These are phyloP conservation scores for Sicyos baderoa DNA, from an alignment of 306 rosid genomes.

Conservation along the genomic window DNA sequence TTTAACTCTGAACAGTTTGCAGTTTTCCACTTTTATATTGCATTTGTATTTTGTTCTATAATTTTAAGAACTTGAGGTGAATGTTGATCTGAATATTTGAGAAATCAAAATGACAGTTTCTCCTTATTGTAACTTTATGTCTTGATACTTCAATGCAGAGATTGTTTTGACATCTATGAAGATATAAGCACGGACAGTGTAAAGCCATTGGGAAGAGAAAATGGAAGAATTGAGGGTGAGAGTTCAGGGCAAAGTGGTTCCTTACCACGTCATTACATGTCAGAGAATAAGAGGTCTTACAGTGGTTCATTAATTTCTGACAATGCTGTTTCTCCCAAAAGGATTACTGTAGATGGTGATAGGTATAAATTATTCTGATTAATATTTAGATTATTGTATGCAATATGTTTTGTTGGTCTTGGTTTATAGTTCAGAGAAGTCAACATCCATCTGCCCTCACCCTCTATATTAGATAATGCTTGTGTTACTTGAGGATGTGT, in stretches of 20 bases:
- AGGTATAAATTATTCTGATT: slow-evolving; percentile 15
- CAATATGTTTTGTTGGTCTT: not conserved
- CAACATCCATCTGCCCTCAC: not conserved
- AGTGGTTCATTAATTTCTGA: slow-evolving; percentile 21
- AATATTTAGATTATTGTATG: not conserved
- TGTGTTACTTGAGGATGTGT: not conserved
- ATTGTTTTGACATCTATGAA: slow-evolving; percentile 25
- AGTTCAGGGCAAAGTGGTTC: slow-evolving; percentile 36
- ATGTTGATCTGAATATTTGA: not conserved
- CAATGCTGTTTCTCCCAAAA: slow-evolving; percentile 17
- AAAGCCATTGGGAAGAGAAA: slow-evolving; percentile 26
- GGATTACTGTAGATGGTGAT: slow-evolving; percentile 15
- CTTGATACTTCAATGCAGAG: slow-evolving; percentile 16
- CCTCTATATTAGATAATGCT: not conserved
- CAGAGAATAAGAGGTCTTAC: slow-evolving; percentile 16
- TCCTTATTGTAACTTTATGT: not conserved
- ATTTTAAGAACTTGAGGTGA: not conserved
- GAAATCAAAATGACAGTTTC: too few species aligned
- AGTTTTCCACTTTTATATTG: not conserved
- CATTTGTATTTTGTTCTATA: not conserved
- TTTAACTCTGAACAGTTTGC: slow-evolving; percentile 5
- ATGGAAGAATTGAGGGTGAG: slow-evolving; percentile 44
- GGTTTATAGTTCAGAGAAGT: not conserved
- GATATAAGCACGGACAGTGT: slow-evolving; percentile 13
- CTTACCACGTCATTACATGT: slow-evolving; percentile 25